Base-by-base conservation (phyloP, 177 flowering plant species). In the Vitis hybrid region DNA sequence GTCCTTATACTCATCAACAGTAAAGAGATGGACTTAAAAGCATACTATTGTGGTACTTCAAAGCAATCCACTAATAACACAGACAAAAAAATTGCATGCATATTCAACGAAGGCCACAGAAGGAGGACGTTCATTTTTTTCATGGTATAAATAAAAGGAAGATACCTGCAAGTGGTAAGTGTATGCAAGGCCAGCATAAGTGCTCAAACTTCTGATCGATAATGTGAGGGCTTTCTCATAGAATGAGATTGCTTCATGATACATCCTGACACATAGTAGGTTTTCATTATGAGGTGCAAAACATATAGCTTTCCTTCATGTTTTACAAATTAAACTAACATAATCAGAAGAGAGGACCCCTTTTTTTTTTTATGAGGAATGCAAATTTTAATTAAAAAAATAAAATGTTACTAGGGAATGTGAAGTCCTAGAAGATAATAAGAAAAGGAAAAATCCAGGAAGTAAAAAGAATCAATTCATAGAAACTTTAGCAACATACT, bases 111-210 rank as follows among this genome's bases (percentile, higher is more conserved):
- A 39, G 45, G 8, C 45, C 45, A 39, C 7, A 39, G 45, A 39
- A 39, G 45, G 45, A 39, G 45, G 45, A 39, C 45, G 0, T 39
- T 39, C 45, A 67, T 29, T 15, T 49, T 10, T 22, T 10, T 9
- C 29, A 13, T 19, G 19, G 18, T 16, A 45, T 51, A 53, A 10
- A 20, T 48, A 50, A 63, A 51, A 2, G 8, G 20, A 16, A 9
- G 8, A 18, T 85, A 94, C 99, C 99, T 86, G 97, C 61, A 95
- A 76, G 77, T 95, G 99, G 59, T 91, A 89, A 33, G 98, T 90
- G 81, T 93, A 95, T 10, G 99, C 99, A 67, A 94, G 90, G 72
- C 98, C 99, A 7, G 99, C 93, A 77, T 90, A 94, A 48, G 97
- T 90, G 81, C 96, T 90, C 79, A 86, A 73, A 79, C 94, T 94